Base-by-base conservation (phyloP, 2,329 filamentous ascomycete species). In the Penicillium sp. region DNA sequence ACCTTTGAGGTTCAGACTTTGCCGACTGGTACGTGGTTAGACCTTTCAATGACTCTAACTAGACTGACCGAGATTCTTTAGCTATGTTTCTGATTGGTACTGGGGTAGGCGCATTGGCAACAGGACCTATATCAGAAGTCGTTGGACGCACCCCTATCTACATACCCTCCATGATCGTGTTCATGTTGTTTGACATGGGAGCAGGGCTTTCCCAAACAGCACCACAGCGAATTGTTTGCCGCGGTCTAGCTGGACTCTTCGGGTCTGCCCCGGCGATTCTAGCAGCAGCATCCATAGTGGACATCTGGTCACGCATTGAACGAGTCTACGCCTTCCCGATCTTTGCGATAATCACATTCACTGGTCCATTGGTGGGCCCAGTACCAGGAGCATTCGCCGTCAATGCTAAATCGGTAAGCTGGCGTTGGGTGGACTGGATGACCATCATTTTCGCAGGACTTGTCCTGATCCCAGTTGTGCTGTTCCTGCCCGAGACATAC, bases 401-500 rank as follows among this genome's bases (percentile, higher is more conserved):
- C 1, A 62, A 74, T 42, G 67, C 65, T 51, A 59, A 64, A 0
- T 31, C 62, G 5, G 60, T 79, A 16, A 71, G 69, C 31, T 81
- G 79, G 79, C 74, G 78, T 19, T 81, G 77, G 75, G 68, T 70
- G 1, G 75, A 78, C 58, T 81, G 78, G 78, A 68, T 75, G 2
- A 74, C 72, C 0, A 59, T 77, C 7, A 73, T 78, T 26, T 66
- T 74, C 14, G 71, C 71, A 10, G 71, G 62, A 1, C 50, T 70
- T 0, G 57, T 73, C 1, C 67, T 78, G 31, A 11, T 64, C 8
- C 30, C 72, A 10, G 67, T 76, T 1, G 55, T 81, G 2, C 58
- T 80, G 3, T 76, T 79, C 57, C 70, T 80, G 6, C 80, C 79
- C 2, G 80, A 83, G 65, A 82, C 80, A 0, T 82, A 80, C 60